Conservation (phyloP, 441 rosid species). For the Corymbia citriodora region DNA sequence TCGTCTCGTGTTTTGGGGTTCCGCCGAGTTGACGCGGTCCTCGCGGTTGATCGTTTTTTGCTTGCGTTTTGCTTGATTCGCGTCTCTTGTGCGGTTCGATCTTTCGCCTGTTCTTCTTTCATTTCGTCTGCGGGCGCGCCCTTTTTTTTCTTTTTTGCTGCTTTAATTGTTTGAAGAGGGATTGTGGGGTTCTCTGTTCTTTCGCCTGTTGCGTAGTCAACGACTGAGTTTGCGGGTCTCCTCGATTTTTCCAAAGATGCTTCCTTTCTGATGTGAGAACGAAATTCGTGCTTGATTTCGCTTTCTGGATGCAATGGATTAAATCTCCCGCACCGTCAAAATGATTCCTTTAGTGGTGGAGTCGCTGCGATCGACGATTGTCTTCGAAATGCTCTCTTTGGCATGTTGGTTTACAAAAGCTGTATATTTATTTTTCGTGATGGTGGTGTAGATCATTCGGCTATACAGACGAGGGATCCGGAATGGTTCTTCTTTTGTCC, state of each 20-base stretch:
- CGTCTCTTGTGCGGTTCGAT: neutral
- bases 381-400: neutral
- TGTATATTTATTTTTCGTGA: neutral
- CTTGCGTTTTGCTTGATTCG: neutral
- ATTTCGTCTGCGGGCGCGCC: neutral
- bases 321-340: neutral
- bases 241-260: neutral
- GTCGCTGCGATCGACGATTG: neutral
- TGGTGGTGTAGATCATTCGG: constrained; percentile 40
- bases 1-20: neutral
- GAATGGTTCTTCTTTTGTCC: constrained; percentile 98
- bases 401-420: neutral
- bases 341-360: neutral
- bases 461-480: constrained; percentile 39
- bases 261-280: neutral
- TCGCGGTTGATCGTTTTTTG: neutral
- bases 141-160: neutral
- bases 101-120: neutral
- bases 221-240: neutral
- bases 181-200: neutral
- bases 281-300: neutral
- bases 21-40: neutral
- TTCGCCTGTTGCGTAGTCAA: neutral
- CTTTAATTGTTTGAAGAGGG: neutral
- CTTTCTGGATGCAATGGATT: neutral